Base-by-base conservation (phyloP, 805 yeast genomes). In the Komagataella pastoris region DNA sequence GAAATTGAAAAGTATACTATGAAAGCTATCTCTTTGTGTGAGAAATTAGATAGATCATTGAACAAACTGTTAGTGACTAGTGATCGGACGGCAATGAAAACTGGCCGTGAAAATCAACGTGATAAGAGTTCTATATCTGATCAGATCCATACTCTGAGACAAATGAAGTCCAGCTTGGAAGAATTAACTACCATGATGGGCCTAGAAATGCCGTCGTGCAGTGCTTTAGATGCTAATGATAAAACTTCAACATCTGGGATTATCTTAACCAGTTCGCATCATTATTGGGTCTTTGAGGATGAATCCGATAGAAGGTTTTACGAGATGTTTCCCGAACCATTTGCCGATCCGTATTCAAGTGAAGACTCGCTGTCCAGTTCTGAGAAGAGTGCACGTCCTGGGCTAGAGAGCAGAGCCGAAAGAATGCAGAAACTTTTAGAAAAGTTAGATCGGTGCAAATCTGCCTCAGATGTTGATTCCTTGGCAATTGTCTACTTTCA, bases 251-350 rank as follows among this genome's bases (percentile, higher is more conserved):
- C 44, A 53, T 57, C 4, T 47, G 50, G 49, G 21, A 45, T 7
- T 48, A 50, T 47, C 49, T 47, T 23, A 48, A 18, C 40, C 2
- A n/a, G 49, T 17, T 53, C 21, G 12, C 51, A 49, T 7, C 54
- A 54, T n/a, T 48, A 45, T 48, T 53, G 30, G 23, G 56, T 75
- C 2, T 88, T 95, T 95, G 85, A 78, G 45, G 80, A 74, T 52
- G 79, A 79, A 17, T 83, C 80, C 30, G 80, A 77, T n/a, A 73
- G 75, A 54, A 71, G 69, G 54, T 89, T 88, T 60, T 85, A 87
- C 61, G 79, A 76, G 30, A 72, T 66, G 1, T 30, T 30, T 8
- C 40, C 40, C 14, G 40, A 30, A 30, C 40, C 40, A 10, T 14
- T 10, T 3, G 40, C 4, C 6, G 14, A 14, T 30, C 14, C 40